These are phyloP conservation scores for Globisporangium abappressorium DNA, from an alignment of 352 stramenopile species.

Conservation along the genomic window DNA sequence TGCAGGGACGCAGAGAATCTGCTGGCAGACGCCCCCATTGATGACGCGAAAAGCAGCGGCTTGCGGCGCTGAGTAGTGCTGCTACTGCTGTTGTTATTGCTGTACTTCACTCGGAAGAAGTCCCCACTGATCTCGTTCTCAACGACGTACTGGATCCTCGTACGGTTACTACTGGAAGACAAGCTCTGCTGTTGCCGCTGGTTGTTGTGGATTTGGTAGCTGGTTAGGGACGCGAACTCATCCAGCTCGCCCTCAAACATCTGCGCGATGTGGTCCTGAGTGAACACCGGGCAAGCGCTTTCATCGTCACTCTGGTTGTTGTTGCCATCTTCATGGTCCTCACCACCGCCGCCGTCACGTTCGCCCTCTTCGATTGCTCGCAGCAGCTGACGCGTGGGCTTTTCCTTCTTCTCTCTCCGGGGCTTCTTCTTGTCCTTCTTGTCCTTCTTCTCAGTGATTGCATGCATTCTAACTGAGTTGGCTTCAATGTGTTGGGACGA, in stretches of 20 bases:
- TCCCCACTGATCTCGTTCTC: conserved; percentile 62
- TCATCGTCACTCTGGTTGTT: background rate
- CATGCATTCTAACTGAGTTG: background rate
- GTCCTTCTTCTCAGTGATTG: background rate
- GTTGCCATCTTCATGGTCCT: background rate
- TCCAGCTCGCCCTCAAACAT: conserved; percentile 19
- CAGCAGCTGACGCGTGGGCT: background rate
- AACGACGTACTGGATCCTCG: conserved; percentile 31
- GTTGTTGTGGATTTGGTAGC: background rate
- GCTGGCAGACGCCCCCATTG: background rate
- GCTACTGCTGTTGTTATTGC: background rate
- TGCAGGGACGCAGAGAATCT: no score
- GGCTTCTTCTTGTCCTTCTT: conserved; percentile 1
- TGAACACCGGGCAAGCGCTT: background rate
- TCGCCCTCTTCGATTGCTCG: background rate
- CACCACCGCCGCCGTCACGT: background rate
- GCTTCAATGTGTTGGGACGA: background rate
- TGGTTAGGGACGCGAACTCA: conserved; percentile 7
- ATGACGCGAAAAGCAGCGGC: conserved; percentile 2
- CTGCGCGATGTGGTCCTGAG: conserved; percentile 15
- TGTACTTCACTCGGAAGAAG: conserved; percentile 43
- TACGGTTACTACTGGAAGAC: no score
- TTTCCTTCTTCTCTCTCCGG: conserved; percentile 1
- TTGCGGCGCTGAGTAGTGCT: conserved; percentile 1
- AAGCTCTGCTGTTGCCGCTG: background rate